Conservation (phyloP, 2,329 filamentous ascomycete species). For the Fusarium odoratissimum region DNA sequence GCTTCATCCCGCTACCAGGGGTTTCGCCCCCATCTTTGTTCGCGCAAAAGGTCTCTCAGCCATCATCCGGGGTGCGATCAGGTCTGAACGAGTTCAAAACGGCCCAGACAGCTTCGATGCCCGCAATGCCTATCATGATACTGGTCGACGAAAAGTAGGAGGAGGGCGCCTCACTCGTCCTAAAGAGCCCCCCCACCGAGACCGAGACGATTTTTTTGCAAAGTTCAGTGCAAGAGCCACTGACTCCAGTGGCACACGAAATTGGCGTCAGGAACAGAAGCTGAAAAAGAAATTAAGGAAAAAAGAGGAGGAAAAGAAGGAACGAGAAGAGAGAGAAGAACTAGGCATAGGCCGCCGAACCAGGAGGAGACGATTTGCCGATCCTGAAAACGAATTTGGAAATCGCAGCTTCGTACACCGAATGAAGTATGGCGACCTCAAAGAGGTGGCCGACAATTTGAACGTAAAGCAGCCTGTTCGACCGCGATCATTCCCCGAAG, state of each 20-base stretch:
- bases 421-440: constrained; percentile 59
- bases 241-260: constrained; percentile 42
- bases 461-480: constrained; percentile 44
- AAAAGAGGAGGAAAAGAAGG: constrained; percentile 53
- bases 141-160: neutral
- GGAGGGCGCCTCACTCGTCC: neutral
- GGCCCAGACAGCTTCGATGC: constrained; percentile 19
- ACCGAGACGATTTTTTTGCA: constrained; percentile 27
- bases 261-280: constrained; percentile 53
- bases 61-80: constrained; percentile 74
- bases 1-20: constrained; percentile 3
- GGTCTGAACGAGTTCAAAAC: constrained; percentile 54
- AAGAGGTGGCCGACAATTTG: constrained; percentile 43
- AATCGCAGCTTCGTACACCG: constrained; percentile 68
- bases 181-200: constrained; percentile 11
- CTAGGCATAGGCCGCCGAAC: constrained; percentile 55
- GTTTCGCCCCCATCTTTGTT: constrained; percentile 31
- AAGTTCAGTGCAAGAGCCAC: constrained; percentile 46
- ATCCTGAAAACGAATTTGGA: constrained; percentile 62
- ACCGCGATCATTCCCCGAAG: constrained; percentile 38
- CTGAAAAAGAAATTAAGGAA: constrained; percentile 65
- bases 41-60: constrained; percentile 66
- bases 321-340: constrained; percentile 49
- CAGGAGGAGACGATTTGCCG: constrained; percentile 63
- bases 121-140: neutral